Evolutionary conservation across 2,329 filamentous ascomycete species (phyloP), one percentile per base, ranked within the genome.

Genomic region (Thielaviopsis musarum): DNA sequence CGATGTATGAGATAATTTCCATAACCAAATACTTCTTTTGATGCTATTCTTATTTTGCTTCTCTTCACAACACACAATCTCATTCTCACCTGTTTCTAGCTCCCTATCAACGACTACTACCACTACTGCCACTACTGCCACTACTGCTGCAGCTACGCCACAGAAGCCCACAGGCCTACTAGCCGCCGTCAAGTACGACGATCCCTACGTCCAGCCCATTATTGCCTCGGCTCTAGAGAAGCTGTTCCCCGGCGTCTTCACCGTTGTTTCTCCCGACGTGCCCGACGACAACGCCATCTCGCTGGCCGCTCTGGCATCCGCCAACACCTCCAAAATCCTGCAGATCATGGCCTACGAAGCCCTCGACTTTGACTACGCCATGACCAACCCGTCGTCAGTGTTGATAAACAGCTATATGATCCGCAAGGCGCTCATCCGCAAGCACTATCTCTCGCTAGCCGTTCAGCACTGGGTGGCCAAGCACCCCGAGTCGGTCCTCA

Each of bases 361-460:
- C 51, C 80, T 97, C 61, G 87, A 95, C 68, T 97, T 95, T 69
- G 83, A 87, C 59, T 82, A 85, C 66, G 79, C 87, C 19, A 75
- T 86, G 60, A 70, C 75, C 1, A 76, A 88, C 65, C 72, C 85
- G 0, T 68, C 71, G 0, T 82, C 80, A 0, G 81, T 79, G 12
- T 75, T 95, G 1, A 77, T 88, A 65, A 97, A 96, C 71, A 88
- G 88, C 67, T 97, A 96, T 71, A 80, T 96, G 68, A 94, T 97
- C 69, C 87, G 93, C 66, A 97, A 97, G 75, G 93, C 93, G 0
- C 77, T 98, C 21, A 97, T 97, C 66, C 82, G 93, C 61, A 98
- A 98, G 71, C 93, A 98, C 70, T 97, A 93, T 69, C 79, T 98
- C 2, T 85, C 86, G 3, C 82, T 84, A 21, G 96, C 91, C 0